These are phyloP conservation scores for Salix caprea DNA, from an alignment of 345 rosid species.

Conservation along the genomic window DNA sequence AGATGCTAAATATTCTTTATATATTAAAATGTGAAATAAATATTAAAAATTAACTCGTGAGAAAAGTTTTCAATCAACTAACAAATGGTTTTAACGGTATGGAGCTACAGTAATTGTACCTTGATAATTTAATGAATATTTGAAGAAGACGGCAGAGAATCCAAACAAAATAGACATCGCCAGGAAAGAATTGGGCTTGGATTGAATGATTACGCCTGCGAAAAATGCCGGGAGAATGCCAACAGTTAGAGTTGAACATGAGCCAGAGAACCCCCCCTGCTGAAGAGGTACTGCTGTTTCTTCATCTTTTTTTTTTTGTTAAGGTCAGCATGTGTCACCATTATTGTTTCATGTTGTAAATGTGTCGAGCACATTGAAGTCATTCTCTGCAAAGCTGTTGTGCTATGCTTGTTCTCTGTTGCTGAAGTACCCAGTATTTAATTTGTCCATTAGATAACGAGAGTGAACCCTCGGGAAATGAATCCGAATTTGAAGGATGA, in stretches of 20 bases:
- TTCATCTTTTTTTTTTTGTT: too few species aligned
- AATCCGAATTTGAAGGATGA: conserved; percentile 75
- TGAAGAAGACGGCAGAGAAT: conserved; percentile 26
- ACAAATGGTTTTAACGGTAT: too few species aligned
- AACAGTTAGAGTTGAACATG: conserved; percentile 23
- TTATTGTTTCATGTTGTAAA: neutral
- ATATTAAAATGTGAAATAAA: too few species aligned
- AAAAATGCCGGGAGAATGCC: conserved; percentile 35
- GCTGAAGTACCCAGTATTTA: neutral
- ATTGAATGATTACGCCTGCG: conserved; percentile 80
- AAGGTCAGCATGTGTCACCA: neutral
- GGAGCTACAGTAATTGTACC: too few species aligned
- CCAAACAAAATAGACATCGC: conserved; percentile 41
- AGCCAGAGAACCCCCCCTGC: conserved; percentile 36
- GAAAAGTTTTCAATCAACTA: too few species aligned
- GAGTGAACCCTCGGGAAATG: conserved; percentile 67
- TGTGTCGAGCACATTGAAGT: neutral
- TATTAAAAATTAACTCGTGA: too few species aligned
- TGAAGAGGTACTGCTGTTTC: conserved; percentile 50
- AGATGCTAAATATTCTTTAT: too few species aligned
- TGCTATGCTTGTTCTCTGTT: neutral
- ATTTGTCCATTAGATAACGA: conserved; percentile 32
- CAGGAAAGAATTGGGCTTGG: conserved; percentile 72
- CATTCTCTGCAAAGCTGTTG: neutral
- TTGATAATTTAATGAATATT: neutral